Evolutionary conservation across 1,284 basidiomycete genomes (phyloP), one percentile per base, ranked within the genome.

Genomic region (Ganoderma leucocontextum): DNA sequence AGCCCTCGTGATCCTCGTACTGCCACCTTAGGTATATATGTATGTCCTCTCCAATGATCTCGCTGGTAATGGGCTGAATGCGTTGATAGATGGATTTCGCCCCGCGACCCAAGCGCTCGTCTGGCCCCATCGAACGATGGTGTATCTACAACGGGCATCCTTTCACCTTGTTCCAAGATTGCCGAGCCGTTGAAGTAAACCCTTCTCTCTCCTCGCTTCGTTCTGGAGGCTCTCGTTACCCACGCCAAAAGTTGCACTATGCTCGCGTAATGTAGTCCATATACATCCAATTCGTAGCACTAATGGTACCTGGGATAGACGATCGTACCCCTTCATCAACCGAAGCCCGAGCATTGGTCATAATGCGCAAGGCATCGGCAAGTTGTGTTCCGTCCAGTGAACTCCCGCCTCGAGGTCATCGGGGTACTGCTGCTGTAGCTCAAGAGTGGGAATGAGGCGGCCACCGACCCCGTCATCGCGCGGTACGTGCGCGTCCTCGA

Each of bases 401-500:
- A 35, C 58, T 12, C 65, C 67, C 2, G 44, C 66, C 5, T 64
- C 67, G 2, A 70, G 22, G 38, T 72, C 71, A 22, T 72, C 67
- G 5, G 69, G 71, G 49, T 68, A 70, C 22, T 59, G 60, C 17
- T 33, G 6, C 61, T 60, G 68, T 4, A 70, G 22, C 49, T 72
- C 69, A 2, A 29, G 0, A 25, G 65, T 63, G 29, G 71, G 68
- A 13, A 72, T 42, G 9, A 72, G 53, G 6, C 69, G 69, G 10
- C 66, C 64, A 22, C 71, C 67, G 4, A 60, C 19, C 0, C 71
- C 71, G 12, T 70, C 71, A 49, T 63, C 65, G 29, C 63, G 65
- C 15, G 69, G 69, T 33, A 67, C 53, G 38, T 67, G 41, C 13
- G 58, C 72, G 33, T 73, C 70, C 41, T 73, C 72, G 39, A 73